Conservation (phyloP, 2,329 filamentous ascomycete species). For the Hyphodiscus sp. region DNA sequence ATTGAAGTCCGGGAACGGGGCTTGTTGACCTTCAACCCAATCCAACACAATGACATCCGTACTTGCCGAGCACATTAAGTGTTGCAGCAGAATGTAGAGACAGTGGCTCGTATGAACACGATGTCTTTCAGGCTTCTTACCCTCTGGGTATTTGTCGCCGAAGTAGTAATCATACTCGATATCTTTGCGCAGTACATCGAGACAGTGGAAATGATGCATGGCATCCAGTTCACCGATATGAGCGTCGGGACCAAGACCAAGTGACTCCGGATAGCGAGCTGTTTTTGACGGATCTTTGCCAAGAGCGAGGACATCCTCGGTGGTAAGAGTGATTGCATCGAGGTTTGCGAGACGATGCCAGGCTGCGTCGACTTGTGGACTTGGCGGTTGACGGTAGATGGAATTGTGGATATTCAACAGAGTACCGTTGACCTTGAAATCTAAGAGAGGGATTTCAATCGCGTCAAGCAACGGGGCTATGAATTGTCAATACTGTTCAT, state of each 20-base stretch:
- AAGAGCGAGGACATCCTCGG: constrained; percentile 18
- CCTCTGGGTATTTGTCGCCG: background rate
- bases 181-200: constrained; percentile 23
- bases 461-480: too few species aligned
- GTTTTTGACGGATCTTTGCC: constrained; percentile 26
- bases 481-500: background rate
- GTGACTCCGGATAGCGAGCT: constrained; percentile 21
- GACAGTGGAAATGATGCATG: constrained; percentile 28
- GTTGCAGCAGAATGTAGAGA: too few species aligned
- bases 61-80: too few species aligned
- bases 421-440: too few species aligned
- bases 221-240: constrained; percentile 29
- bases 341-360: background rate
- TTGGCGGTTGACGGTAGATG: background rate
- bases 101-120: too few species aligned
- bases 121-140: too few species aligned
- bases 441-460: too few species aligned
- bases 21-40: too few species aligned
- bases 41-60: too few species aligned
- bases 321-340: constrained; percentile 13
- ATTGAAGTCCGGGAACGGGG: too few species aligned
- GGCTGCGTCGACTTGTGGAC: constrained; percentile 2
- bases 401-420: too few species aligned
- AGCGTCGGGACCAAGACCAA: constrained; percentile 25
- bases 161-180: constrained; percentile 3